Evolutionary conservation across 2,329 filamentous ascomycete species (phyloP).

Genomic region (Pyrenophora tritici-repentis): DNA sequence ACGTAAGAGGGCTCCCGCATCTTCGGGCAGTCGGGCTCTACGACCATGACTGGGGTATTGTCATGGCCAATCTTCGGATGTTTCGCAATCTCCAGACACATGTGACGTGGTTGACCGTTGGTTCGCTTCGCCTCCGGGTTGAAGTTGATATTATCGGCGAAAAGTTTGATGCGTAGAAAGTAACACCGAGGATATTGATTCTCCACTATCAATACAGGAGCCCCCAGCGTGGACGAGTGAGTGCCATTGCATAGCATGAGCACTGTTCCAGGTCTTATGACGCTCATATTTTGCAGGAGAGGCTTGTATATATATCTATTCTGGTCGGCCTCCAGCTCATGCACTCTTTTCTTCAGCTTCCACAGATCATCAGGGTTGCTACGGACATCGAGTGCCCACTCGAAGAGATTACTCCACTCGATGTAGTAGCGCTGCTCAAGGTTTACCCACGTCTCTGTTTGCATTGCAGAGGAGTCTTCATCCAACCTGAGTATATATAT

Average conservation of each 20-base stretch:
- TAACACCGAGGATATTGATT: slow-evolving; percentile 16
- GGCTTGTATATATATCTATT: slow-evolving; percentile 33
- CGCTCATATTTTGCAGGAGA: slow-evolving; percentile 12
- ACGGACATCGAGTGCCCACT: slow-evolving; percentile 15
- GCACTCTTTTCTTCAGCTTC: slow-evolving; percentile 18
- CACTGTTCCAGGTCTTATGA: slow-evolving; percentile 14
- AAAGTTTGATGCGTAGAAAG: slow-evolving; percentile 21
- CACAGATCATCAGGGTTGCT: slow-evolving; percentile 6
- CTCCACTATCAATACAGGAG: slow-evolving; percentile 20
- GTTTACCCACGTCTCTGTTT: slow-evolving; percentile 20
- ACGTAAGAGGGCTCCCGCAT: slow-evolving; percentile 27
- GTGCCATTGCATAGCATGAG: slow-evolving; percentile 23
- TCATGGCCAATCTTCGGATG: slow-evolving; percentile 6
- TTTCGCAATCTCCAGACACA: slow-evolving; percentile 15
- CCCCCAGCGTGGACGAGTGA: slow-evolving; percentile 17
- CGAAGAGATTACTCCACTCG: slow-evolving; percentile 14
- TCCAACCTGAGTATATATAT: slow-evolving; percentile 12
- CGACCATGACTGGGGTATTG: slow-evolving; percentile 20
- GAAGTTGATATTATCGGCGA: slow-evolving; percentile 16
- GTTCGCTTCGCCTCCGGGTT: slow-evolving; percentile 1
- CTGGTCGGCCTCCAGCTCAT: slow-evolving; percentile 23
- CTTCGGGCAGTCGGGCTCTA: slow-evolving; percentile 16
- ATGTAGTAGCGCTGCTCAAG: slow-evolving; percentile 27
- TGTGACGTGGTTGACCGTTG: not conserved
- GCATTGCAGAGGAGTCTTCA: slow-evolving; percentile 15